These are phyloP conservation scores for Nakazawaea ambrosiae DNA, from an alignment of 805 yeast genomes.

Conservation along the genomic window DNA sequence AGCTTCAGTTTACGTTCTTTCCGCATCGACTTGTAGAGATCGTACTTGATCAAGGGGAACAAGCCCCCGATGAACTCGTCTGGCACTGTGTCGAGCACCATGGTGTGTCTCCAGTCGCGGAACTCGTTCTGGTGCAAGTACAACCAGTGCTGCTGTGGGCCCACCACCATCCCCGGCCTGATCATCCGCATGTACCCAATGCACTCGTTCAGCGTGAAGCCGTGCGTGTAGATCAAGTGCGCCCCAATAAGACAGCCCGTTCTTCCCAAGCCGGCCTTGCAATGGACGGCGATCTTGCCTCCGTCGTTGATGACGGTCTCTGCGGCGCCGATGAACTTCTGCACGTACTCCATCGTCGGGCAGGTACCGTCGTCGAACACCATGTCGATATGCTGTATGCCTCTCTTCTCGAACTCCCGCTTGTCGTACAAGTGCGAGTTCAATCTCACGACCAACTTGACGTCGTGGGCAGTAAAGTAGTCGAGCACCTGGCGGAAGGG, in stretches of 20 bases:
- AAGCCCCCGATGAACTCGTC: slow-evolving; percentile 63
- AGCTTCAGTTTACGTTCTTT: slow-evolving; percentile 15
- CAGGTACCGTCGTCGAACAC: slow-evolving; percentile 98
- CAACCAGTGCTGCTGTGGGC: slow-evolving; percentile 99
- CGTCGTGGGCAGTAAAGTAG: slow-evolving; percentile 66
- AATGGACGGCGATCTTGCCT: slow-evolving; percentile 97
- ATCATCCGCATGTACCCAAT: slow-evolving; percentile 94
- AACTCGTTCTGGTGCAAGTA: slow-evolving; percentile 94
- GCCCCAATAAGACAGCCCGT: slow-evolving; percentile 98
- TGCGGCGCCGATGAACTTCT: slow-evolving; percentile 90
- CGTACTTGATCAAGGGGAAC: slow-evolving; percentile 54
- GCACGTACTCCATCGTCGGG: slow-evolving; percentile 90
- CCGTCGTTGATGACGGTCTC: slow-evolving; percentile 80
- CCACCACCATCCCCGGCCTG: slow-evolving; percentile 99
- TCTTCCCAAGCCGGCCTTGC: slow-evolving; percentile 97
- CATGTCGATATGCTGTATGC: slow-evolving; percentile 89
- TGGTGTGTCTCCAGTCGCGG: slow-evolving; percentile 92
- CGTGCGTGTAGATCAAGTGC: slow-evolving; percentile 90
- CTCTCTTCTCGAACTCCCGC: slow-evolving; percentile 71
- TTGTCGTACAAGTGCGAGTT: slow-evolving; percentile 89
- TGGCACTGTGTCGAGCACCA: slow-evolving; percentile 67
- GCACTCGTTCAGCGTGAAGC: slow-evolving; percentile 95
- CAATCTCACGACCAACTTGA: slow-evolving; percentile 83
- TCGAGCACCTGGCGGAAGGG: slow-evolving; percentile 78
- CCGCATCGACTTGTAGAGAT: slow-evolving; percentile 50